Evolutionary conservation across 495 filamentous ascomycete genomes (phyloP).

Genomic region (Penicillium simplicissimum): DNA sequence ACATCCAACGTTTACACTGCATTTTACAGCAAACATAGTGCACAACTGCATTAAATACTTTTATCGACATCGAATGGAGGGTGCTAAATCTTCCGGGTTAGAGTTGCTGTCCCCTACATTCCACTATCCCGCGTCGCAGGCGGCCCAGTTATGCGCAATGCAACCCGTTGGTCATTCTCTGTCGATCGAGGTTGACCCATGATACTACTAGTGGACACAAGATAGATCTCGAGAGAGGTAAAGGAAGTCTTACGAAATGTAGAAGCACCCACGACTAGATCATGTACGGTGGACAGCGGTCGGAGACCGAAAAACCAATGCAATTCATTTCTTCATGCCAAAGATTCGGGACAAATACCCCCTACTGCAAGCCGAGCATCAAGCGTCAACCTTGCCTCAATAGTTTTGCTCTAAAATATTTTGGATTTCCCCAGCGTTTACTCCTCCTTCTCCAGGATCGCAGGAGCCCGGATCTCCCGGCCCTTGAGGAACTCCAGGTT

Average conservation of each 20-base stretch:
- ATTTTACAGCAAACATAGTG: not conserved
- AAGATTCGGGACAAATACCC: slow-evolving; percentile 9
- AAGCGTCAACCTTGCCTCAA: not conserved
- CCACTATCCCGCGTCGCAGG: not conserved
- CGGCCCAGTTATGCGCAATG: slow-evolving; percentile 4
- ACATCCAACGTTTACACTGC: not conserved
- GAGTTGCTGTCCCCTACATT: not conserved
- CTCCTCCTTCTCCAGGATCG: slow-evolving; percentile 74
- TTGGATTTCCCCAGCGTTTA: slow-evolving; percentile 18
- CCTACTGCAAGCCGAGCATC: not conserved
- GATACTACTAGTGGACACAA: not conserved
- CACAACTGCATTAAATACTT: not conserved
- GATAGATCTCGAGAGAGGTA: not conserved
- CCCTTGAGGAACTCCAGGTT: slow-evolving; percentile 77
- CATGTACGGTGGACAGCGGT: not conserved
- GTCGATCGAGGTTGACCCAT: slow-evolving; percentile 12
- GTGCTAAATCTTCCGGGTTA: not conserved
- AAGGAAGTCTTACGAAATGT: not conserved
- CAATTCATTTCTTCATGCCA: slow-evolving; percentile 30
- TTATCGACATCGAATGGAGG: not conserved
- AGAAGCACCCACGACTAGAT: not conserved
- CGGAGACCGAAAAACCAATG: slow-evolving; percentile 4
- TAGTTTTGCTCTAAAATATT: not conserved
- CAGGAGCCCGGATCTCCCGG: slow-evolving; percentile 72
- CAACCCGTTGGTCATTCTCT: slow-evolving; percentile 22